Evolutionary conservation across 257 asterid genomes (phyloP).

Genomic region (Cynanchum wilfordii): DNA sequence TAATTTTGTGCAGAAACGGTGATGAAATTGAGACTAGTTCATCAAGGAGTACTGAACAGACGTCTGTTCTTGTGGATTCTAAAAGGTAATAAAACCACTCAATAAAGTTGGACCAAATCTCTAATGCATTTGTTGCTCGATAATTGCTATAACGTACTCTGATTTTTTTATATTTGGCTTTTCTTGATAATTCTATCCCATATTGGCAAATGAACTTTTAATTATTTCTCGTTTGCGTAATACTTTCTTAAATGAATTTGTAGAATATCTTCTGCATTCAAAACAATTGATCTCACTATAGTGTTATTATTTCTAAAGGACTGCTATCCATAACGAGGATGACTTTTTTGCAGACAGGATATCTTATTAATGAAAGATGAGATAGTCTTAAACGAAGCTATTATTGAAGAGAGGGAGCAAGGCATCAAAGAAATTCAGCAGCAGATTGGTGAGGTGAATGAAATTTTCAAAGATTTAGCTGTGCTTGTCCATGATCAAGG

Average conservation of each 20-base stretch:
- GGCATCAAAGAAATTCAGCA: slow-evolving; percentile 52
- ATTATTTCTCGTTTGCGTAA: not conserved
- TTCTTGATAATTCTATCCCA: not conserved
- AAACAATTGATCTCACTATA: not conserved
- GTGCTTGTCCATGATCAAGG: slow-evolving; percentile 52
- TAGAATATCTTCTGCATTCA: not conserved
- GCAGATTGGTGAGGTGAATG: slow-evolving; percentile 53
- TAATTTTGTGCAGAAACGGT: slow-evolving; percentile 24
- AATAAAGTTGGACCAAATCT: not conserved
- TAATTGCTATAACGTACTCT: not conserved
- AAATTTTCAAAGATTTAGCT: slow-evolving; percentile 54
- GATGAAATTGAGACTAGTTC: slow-evolving; percentile 32
- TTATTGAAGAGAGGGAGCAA: slow-evolving; percentile 54
- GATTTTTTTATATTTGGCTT: not conserved
- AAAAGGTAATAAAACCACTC: slow-evolving; percentile 29
- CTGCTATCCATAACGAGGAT: not conserved
- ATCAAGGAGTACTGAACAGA: slow-evolving; percentile 25
- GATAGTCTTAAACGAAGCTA: slow-evolving; percentile 42
- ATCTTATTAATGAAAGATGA: slow-evolving; percentile 37
- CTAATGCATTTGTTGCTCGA: not conserved
- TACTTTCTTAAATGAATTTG: not conserved
- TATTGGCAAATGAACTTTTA: not conserved
- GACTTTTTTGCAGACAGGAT: slow-evolving; percentile 33
- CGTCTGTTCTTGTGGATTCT: slow-evolving; percentile 33
- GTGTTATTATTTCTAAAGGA: not conserved